phyloP scores from a whole-genome alignment of 306 rosid species.

The Calophaca sinica region DNA sequence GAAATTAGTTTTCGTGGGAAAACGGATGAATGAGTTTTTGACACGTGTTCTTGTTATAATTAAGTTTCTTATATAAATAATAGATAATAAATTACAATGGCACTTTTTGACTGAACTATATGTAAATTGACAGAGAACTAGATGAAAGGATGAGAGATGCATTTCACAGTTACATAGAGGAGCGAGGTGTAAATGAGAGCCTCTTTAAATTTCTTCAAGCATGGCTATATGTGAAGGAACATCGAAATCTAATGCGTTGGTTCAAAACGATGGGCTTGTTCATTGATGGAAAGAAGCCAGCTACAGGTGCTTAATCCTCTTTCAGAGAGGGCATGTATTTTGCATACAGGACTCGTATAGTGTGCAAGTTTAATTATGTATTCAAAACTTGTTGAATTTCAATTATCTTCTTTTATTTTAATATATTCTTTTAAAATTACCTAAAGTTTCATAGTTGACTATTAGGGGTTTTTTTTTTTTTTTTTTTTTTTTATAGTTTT shows the following conservation, averaged over 20 bases:
- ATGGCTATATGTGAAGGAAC: conserved; percentile 95
- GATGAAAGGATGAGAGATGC: conserved; percentile 82
- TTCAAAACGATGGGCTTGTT: conserved; percentile 74
- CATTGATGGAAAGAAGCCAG: conserved; percentile 59
- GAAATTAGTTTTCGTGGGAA: too few relatives aligned
- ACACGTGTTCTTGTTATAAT: too few relatives aligned
- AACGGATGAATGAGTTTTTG: too few relatives aligned
- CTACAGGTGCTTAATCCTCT: conserved; percentile 52
- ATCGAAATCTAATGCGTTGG: conserved; percentile 87
- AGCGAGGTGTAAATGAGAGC: conserved; percentile 81
- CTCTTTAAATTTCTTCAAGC: conserved; percentile 94
- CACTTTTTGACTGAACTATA: neutral
- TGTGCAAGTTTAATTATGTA: conserved; percentile 16
- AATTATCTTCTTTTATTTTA: neutral
- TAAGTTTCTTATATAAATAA: too few relatives aligned
- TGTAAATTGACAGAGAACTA: conserved; percentile 67
- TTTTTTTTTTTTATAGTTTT: conserved; percentile 15
- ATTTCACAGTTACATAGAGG: conserved; percentile 80
- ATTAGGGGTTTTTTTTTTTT: neutral
- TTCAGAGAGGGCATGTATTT: conserved; percentile 22
- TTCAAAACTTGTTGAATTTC: conserved; percentile 18
- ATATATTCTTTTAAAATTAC: conserved; percentile 20
- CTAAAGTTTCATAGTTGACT: neutral
- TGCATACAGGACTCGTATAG: neutral
- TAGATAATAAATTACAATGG: neutral